Evolutionary conservation across 2,329 filamentous ascomycete species (phyloP), one percentile per base, ranked within the genome.

Genomic region (Metarhizium rileyi): DNA sequence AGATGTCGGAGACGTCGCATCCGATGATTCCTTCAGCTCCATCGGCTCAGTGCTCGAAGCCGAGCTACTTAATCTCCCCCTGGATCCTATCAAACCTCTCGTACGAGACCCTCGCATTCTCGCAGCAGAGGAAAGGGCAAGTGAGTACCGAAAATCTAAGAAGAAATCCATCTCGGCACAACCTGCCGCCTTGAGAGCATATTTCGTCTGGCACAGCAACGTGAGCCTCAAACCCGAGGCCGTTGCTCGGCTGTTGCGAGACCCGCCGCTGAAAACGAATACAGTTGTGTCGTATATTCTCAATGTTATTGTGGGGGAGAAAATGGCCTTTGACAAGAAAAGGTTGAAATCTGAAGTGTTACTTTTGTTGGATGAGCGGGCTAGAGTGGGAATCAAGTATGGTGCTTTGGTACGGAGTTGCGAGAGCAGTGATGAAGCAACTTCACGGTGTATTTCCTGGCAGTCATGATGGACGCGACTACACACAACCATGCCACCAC

Each of bases 261-360:
- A 79, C 9, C 81, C 81, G 14, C 81, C 84, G 2, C 61, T 87
- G 3, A 69, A 75, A 53, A 68, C 64, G 0, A 63, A 57, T 14
- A 86, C 81, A 0, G 78, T 86, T 1, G 68, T 72, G 1, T 64
- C 59, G 0, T 85, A 86, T 56, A 77, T 88, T 8, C 61, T 84
- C 2, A 69, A 76, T 8, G 75, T 76, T 0, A 65, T 87, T 23
- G 63, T 67, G 44, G 42, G 64, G 5, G 80, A 81, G 56, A 67
- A 65, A 14, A 57, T 84, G 12, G 70, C 74, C 0, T 80, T 71
- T 53, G 69, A 77, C 12, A 67, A 60, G 42, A 56, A 61, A 5
- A 68, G 77, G 42, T 54, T 83, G 26, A 65, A 62, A 23, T 52
- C 57, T 1, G 72, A 78, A 47, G 61, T 82, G 4, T 55, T 79